Percentiles rank a stretch among this genome's conserved stretches.
Evolutionary conservation across 225 moss, liverwort and hornwort species (phyloP).

Genomic region (Marchantia polymorpha): DNA sequence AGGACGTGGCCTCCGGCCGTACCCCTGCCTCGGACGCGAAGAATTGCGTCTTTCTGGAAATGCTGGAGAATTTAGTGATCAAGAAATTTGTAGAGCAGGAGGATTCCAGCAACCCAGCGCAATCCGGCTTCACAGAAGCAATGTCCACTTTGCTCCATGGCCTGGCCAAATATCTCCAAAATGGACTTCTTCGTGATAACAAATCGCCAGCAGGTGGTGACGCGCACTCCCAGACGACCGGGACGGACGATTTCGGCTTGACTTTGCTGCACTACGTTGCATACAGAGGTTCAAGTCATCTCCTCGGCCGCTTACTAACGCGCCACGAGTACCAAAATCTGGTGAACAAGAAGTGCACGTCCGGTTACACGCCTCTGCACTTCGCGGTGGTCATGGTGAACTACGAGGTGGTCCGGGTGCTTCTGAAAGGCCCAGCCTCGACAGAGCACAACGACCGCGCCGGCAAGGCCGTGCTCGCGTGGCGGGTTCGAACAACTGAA

Average conservation of each 20-base stretch:
- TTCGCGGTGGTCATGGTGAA: slow-evolving; percentile 36
- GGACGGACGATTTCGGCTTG: neutral
- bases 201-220: neutral
- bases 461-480: neutral
- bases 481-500: slow-evolving; percentile 38
- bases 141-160: too few species aligned
- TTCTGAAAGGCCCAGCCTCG: slow-evolving; percentile 13
- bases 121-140: too few species aligned
- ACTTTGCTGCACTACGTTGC: neutral
- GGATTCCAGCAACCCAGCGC: too few species aligned
- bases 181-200: neutral
- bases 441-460: too few species aligned
- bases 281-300: slow-evolving; percentile 3
- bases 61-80: slow-evolving; percentile 24
- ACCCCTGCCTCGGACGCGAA: neutral
- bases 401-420: slow-evolving; percentile 27
- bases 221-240: too few species aligned
- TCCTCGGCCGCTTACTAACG: slow-evolving; percentile 14
- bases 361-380: slow-evolving; percentile 35
- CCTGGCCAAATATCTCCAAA: neutral
- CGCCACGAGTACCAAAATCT: neutral
- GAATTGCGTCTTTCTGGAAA: neutral
- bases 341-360: slow-evolving; percentile 30
- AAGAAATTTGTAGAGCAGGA: neutral
- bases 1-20: too few species aligned